Evolutionary conservation across 495 filamentous ascomycete genomes (phyloP), one percentile per base, ranked within the genome.

Genomic region (Podospora comata): DNA sequence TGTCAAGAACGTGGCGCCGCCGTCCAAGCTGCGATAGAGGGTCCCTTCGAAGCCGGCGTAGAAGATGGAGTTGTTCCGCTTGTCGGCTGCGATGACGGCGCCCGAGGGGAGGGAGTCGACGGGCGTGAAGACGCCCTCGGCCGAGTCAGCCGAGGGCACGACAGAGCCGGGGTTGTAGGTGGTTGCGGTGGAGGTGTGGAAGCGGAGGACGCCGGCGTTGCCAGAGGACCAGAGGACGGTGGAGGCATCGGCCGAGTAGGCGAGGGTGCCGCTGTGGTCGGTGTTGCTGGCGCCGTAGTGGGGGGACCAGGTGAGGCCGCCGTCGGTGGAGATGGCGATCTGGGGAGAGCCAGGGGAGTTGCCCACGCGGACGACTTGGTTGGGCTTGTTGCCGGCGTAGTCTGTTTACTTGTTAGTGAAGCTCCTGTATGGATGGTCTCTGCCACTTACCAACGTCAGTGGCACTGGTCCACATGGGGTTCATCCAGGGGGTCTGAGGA

Each of bases 291-390:
- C 79, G 30, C 79, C 85, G 61, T 75, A 72, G 71, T 86, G 77
- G n/a, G 74, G 67, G 27, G 71, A 77, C 85, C 85, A 87, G 62
- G 74, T 82, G 3, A 65, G 70, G 16, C 82, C 82, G 59, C 82
- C 81, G 27, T 83, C 78, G 32, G 62, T 64, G 20, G 82, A 85
- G 18, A 82, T 57, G 18, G 83, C 82, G 0, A 80, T 69, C 60
- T 83, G 80, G 26, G 77, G 79, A 7, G 75, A 72, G 26, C 78
- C 76, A 4, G 79, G 76, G 1, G 77, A 72, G 62, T 80, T 81
- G n/a, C 87, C 86, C n/a, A 85, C 77, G 61, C 86, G 85, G 56
- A 88, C 83, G 32, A 88, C 78, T 30, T 79, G 83, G 32, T 77
- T 74, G 39, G 82, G 82, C 19, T 81, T 81, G 67, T 84, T 81